These are phyloP conservation scores for Shiraia bambusicola DNA, from an alignment of 2,329 filamentous ascomycete species.

Conservation along the genomic window DNA sequence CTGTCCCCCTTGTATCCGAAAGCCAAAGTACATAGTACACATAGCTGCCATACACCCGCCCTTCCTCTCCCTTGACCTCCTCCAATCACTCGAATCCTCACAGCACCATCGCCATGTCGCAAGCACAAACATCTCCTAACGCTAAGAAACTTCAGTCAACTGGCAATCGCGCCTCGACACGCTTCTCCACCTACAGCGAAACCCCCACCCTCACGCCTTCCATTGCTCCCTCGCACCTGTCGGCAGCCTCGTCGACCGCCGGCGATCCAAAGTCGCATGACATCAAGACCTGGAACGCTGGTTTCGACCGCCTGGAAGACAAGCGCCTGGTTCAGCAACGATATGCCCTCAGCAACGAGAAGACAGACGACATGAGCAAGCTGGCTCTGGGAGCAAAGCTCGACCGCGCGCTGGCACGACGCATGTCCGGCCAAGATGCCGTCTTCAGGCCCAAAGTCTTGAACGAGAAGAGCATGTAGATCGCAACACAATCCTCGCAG, in stretches of 20 bases:
- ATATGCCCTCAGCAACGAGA: conserved; percentile 75
- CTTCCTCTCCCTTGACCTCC: conserved; percentile 4
- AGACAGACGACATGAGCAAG: conserved; percentile 79
- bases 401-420: conserved; percentile 79
- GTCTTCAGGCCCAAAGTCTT: conserved; percentile 65
- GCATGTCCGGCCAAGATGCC: conserved; percentile 88
- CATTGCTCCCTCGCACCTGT: conserved; percentile 49
- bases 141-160: conserved; percentile 31
- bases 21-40: conserved; percentile 14
- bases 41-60: conserved; percentile 3
- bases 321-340: conserved; percentile 81
- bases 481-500: neutral
- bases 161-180: conserved; percentile 45
- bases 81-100: conserved; percentile 5
- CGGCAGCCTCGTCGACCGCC: conserved; percentile 35
- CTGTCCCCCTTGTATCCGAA: conserved; percentile 5
- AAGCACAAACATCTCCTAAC: conserved; percentile 27
- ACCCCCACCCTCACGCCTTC: conserved; percentile 54
- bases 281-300: conserved; percentile 75
- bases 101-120: conserved; percentile 5
- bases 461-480: conserved; percentile 40
- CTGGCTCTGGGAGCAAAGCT: conserved; percentile 87
- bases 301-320: conserved; percentile 86
- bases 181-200: conserved; percentile 54
- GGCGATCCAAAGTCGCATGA: conserved; percentile 58